Base-by-base conservation (phyloP, 2,329 filamentous ascomycete genomes). In the Alternaria panax region DNA sequence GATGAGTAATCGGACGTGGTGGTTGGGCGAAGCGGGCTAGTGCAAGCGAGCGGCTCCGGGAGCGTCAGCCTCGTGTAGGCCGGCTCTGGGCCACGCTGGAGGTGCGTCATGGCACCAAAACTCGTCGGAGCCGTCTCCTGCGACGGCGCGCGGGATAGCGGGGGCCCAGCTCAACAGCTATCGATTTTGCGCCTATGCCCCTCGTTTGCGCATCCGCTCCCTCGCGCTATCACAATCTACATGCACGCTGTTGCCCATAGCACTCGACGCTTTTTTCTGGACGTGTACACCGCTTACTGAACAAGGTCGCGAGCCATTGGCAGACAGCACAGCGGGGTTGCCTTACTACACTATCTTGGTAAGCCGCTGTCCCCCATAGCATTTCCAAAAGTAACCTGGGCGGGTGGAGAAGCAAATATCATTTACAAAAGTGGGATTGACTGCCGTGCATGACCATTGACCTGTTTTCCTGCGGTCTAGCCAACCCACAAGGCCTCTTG, bases 381-480 rank as follows among this genome's bases (percentile, higher is more conserved):
- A 38, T 36, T 24, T 46, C 60, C 57, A 69, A 67, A 66, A 69
- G 59, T 41, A 66, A 69, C 50, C 56, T 58, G 42, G 55, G 51
- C 58, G 60, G 47, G 56, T 62, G 41, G 60, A 62, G 48, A 65
- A 58, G 60, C 54, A 54, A 45, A 55, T 48, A 45, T 51, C 41
- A 42, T 57, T 48, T 57, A 48, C 32, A 59, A 59, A 59, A 52
- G 51, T 41, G 53, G 46, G 28, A 54, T 42, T 47, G 48, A 51
- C 54, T 45, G 38, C 55, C 25, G 46, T 51, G 53, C 51, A 59
- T 65, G 62, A 59, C 60, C 52, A 34, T 47, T 48, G 42, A 54
- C 36, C 52, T 50, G 14, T 24, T 47, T 43, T 54, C 36, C 25
- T 43, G 36, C 32, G 32, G 43, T 50, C n/a, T 48, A 58, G 47